Base-by-base conservation (phyloP, 2,329 filamentous ascomycete species). In the Sporothrix brunneoviolacea region DNA sequence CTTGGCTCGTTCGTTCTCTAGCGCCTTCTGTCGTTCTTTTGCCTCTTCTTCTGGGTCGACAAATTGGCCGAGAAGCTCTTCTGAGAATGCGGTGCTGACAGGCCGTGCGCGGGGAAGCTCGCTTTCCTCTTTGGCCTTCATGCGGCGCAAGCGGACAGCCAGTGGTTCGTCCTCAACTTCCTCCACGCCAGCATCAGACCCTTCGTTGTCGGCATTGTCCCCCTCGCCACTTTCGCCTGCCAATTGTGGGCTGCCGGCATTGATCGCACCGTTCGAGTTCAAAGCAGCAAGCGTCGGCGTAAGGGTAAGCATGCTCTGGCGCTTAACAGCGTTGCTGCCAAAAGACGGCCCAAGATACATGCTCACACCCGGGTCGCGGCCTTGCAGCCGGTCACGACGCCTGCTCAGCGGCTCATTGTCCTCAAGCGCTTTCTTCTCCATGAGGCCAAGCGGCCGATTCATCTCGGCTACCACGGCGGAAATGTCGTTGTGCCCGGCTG, bases 401-500 rank as follows among this genome's bases (percentile, higher is more conserved):
- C 77, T 77, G 60, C 86, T 90, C 18, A 96, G 72, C 0, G 93
- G 91, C 64, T 97, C 93, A 50, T 90, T 93, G 61, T 98, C 93
- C 64, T 98, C 93, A 57, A 93, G 70, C 53, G 94, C 85, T 41
- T 88, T 82, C 59, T 81, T 82, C 62, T 94, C 86, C 73, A 93
- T 83, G 50, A 93, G 66, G 4, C 88, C 88, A 5, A 89, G 65
- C 0, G 87, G 86, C 10, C 82, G 69, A 67, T 82, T 76, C 56
- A 83, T 61, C 68, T 79, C 76, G 51, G 74, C 72, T 54, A 74
- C 65, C 43, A 74, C 71, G 52, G 73, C 68, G 28, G 69, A 68
- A 28, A 72, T 63, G 48, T 72, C 67, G 40, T 66, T 66, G 36
- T 64, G 66, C 12, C 75, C 74, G n/a, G 76, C 71, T 8, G 78